Evolutionary conservation across 192 early-diverging fungal genomes (phyloP).

Genomic region (Geranomyces michiganensis): DNA sequence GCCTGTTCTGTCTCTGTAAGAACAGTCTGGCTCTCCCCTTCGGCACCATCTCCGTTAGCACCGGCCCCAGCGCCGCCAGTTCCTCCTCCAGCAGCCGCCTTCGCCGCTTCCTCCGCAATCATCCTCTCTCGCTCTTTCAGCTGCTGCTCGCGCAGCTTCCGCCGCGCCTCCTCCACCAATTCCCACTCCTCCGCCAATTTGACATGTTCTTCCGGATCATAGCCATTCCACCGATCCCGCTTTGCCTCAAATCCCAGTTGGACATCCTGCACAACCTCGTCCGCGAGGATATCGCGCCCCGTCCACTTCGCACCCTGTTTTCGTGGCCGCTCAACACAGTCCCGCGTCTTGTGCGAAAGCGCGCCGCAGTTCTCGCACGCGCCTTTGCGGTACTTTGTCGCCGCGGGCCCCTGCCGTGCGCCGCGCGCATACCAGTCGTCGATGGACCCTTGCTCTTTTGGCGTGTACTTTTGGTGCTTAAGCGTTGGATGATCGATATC

Average conservation of each 20-base stretch:
- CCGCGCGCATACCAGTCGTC: slow-evolving; percentile 84
- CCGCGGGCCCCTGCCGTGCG: slow-evolving; percentile 66
- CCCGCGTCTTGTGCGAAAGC: slow-evolving; percentile 88
- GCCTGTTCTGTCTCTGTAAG: neutral
- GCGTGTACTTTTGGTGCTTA: slow-evolving; percentile 76
- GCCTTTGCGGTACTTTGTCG: slow-evolving; percentile 91
- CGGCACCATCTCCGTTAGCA: slow-evolving; percentile 13
- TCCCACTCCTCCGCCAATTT: slow-evolving; percentile 89
- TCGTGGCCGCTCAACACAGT: slow-evolving; percentile 92
- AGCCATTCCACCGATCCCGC: slow-evolving; percentile 98
- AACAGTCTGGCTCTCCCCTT: neutral
- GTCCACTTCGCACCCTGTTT: slow-evolving; percentile 90
- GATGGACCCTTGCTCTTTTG: slow-evolving; percentile 38
- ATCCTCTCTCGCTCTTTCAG: slow-evolving; percentile 40
- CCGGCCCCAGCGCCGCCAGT: neutral
- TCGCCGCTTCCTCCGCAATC: slow-evolving; percentile 24
- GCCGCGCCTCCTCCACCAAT: slow-evolving; percentile 82
- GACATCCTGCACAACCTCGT: slow-evolving; percentile 80
- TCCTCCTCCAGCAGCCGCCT: slow-evolving; percentile 3
- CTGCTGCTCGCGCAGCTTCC: slow-evolving; percentile 74
- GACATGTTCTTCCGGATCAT: slow-evolving; percentile 85
- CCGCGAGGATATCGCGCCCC: slow-evolving; percentile 75
- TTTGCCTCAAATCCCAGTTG: slow-evolving; percentile 92
- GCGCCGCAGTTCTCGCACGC: slow-evolving; percentile 99
- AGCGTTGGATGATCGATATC: slow-evolving; percentile 69